These are phyloP conservation scores for Linaria vulgaris DNA, from an alignment of 257 asterid genomes.

Conservation along the genomic window DNA sequence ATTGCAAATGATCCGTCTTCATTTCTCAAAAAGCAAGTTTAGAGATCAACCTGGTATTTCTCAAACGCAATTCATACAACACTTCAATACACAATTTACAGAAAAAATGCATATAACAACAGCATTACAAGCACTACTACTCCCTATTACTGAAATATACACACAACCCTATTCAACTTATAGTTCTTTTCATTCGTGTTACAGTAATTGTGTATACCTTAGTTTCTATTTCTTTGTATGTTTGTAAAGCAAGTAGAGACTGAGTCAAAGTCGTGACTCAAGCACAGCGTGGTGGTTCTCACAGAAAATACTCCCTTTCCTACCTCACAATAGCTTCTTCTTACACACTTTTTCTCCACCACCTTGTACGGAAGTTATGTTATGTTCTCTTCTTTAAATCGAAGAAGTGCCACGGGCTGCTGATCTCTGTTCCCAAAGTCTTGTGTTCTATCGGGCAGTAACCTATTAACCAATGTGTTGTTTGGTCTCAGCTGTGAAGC, in stretches of 20 bases:
- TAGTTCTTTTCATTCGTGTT: slow-evolving; percentile 16
- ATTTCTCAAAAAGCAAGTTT: not conserved
- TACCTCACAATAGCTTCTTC: slow-evolving; percentile 18
- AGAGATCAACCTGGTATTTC: not conserved
- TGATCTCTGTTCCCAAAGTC: slow-evolving; percentile 49
- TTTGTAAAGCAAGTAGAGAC: slow-evolving; percentile 17
- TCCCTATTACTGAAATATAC: slow-evolving; percentile 33
- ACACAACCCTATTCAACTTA: slow-evolving; percentile 31
- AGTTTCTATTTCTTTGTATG: slow-evolving; percentile 26
- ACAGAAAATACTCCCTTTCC: slow-evolving; percentile 3
- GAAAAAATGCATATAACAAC: slow-evolving; percentile 44
- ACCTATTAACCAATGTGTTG: slow-evolving; percentile 30
- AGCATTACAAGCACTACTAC: slow-evolving; percentile 29
- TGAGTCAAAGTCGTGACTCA: slow-evolving; percentile 28
- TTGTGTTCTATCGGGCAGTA: slow-evolving; percentile 27
- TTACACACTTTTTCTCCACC: slow-evolving; percentile 10
- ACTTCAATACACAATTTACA: slow-evolving; percentile 35
- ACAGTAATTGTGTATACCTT: slow-evolving; percentile 29
- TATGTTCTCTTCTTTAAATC: slow-evolving; percentile 71
- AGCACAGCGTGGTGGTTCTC: slow-evolving; percentile 17
- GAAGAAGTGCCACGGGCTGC: slow-evolving; percentile 52
- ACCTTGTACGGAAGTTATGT: slow-evolving; percentile 29
- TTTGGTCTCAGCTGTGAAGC: slow-evolving; percentile 55
- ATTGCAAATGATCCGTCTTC: not conserved
- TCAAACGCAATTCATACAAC: slow-evolving; percentile 21